These are phyloP conservation scores for Jaapia argillacea DNA, from an alignment of 768 basidiomycete genomes.

Conservation along the genomic window DNA sequence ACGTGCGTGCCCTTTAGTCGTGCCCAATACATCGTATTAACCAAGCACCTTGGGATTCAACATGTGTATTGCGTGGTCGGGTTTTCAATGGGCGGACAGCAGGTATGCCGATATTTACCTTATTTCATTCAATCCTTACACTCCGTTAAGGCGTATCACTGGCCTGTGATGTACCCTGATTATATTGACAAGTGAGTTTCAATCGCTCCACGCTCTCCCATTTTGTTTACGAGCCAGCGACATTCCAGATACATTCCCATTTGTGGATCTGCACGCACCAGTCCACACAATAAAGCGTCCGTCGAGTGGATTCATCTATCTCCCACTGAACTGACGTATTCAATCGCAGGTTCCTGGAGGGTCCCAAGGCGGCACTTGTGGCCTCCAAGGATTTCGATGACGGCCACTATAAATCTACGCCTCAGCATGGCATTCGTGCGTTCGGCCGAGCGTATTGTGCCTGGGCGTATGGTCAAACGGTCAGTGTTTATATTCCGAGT, in stretches of 20 bases:
- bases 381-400: constrained; percentile 12
- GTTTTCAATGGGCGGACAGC: constrained; percentile 21
- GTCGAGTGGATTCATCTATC: neutral
- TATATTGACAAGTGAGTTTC: constrained; percentile 29
- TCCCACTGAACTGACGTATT: neutral
- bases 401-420: constrained; percentile 10
- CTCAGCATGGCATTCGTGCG: constrained; percentile 11
- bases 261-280: constrained; percentile 41
- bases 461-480: constrained; percentile 12
- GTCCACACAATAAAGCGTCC: constrained; percentile 32
- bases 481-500: too few species aligned
- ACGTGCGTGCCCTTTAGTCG: too few species aligned
- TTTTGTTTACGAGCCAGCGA: neutral
- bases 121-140: neutral
- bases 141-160: constrained; percentile 34
- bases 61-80: constrained; percentile 15
- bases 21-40: constrained; percentile 17
- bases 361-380: constrained; percentile 11
- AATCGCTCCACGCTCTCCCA: neutral
- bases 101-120: constrained; percentile 10
- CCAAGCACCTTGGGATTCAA: constrained; percentile 12
- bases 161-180: constrained; percentile 38
- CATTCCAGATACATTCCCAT: constrained; percentile 32
- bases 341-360: constrained; percentile 11
- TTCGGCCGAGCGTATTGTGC: constrained; percentile 12